phyloP scores from a whole-genome alignment of 164 flowering plant species.

The grape (Vitis vinifera) region ASM3070453v1 NC_081805.1:7504501-7505000 shows the following conservation, averaged over 20 bases:
- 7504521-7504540: slow-evolving; percentile 39
- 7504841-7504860: not conserved
- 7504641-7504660: not conserved
- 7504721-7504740: too few relatives aligned
- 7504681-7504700: too few relatives aligned
- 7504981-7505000: slow-evolving; percentile 48
- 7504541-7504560: slow-evolving; percentile 84
- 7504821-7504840: not conserved
- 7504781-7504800: too few relatives aligned
- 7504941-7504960: slow-evolving; percentile 94
- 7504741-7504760: too few relatives aligned
- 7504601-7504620: slow-evolving; percentile 78
- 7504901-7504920: slow-evolving; percentile 57
- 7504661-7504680: not conserved
- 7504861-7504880: not conserved
- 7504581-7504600: slow-evolving; percentile 95
- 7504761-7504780: not conserved
- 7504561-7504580: slow-evolving; percentile 84
- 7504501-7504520: not conserved
- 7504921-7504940: slow-evolving; percentile 88
- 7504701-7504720: too few relatives aligned
- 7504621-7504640: slow-evolving; percentile 39
- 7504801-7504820: too few relatives aligned
- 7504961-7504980: slow-evolving; percentile 44
- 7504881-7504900: not conserved